A percentile compares a stretch with the other conserved stretches of the same genome.
Conservation (phyloP, 495 filamentous ascomycete species). For the Penicillium diatomitis region DNA sequence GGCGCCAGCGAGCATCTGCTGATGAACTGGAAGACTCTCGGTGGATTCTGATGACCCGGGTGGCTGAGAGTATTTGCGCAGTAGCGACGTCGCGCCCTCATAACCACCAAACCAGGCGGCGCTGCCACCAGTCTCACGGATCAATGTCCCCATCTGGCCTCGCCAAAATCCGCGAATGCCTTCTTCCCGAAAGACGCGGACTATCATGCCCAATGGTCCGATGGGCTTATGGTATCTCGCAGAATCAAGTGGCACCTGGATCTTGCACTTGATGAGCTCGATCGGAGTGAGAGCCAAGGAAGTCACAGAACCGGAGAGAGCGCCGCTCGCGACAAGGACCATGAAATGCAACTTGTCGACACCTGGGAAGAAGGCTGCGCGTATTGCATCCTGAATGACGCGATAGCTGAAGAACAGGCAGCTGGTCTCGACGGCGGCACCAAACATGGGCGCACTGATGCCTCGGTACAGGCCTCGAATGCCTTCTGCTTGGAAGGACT, state of each 20-base stretch:
- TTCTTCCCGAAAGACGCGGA: constrained; percentile 67
- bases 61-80: constrained; percentile 36
- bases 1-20: constrained; percentile 84
- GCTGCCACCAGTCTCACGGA: constrained; percentile 86
- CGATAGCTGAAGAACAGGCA: constrained; percentile 86
- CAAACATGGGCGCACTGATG: constrained; percentile 81
- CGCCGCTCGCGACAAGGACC: constrained; percentile 67
- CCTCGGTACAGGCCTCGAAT: constrained; percentile 80
- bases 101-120: constrained; percentile 95
- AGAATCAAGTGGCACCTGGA: constrained; percentile 62
- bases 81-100: constrained; percentile 64
- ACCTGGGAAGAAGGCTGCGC: constrained; percentile 41
- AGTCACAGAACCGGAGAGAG: constrained; percentile 80
- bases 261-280: constrained; percentile 96
- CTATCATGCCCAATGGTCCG: constrained; percentile 54
- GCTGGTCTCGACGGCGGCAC: constrained; percentile 89
- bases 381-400: constrained; percentile 59
- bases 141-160: constrained; percentile 85
- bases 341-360: constrained; percentile 56
- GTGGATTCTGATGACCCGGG: constrained; percentile 4
- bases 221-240: constrained; percentile 27
- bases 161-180: constrained; percentile 87
- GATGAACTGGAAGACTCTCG: constrained; percentile 44
- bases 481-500: constrained; percentile 65
- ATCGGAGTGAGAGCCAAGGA: constrained; percentile 87